Evolutionary conservation across 2,329 filamentous ascomycete species (phyloP).

Genomic region (Niveomyces coronatus): DNA sequence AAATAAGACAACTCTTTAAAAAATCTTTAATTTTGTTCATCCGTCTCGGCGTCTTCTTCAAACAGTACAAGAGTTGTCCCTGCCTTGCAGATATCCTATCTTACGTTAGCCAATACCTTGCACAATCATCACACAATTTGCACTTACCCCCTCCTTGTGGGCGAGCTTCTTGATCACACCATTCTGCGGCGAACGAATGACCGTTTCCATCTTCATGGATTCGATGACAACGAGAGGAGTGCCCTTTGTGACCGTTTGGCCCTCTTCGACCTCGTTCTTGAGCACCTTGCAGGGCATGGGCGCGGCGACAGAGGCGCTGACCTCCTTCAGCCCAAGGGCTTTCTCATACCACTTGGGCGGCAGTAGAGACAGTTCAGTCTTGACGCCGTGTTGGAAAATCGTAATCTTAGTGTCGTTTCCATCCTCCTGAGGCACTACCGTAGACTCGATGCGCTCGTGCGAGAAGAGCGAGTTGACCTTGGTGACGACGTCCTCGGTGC

Average conservation of each 20-base stretch:
- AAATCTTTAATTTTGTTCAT: constrained; percentile 13
- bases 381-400: constrained; percentile 62
- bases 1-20: too few relatives aligned
- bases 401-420: constrained; percentile 54
- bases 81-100: constrained; percentile 66
- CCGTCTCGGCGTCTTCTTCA: constrained; percentile 37
- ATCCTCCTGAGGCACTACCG: constrained; percentile 51
- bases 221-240: constrained; percentile 82
- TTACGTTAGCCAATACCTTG: constrained; percentile 13
- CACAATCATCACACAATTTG: not conserved
- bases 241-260: constrained; percentile 74
- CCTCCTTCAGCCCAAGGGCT: constrained; percentile 73
- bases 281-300: constrained; percentile 98
- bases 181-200: constrained; percentile 66
- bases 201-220: constrained; percentile 86
- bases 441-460: constrained; percentile 67
- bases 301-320: constrained; percentile 70
- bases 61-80: constrained; percentile 67
- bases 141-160: constrained; percentile 61
- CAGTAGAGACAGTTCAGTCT: constrained; percentile 47
- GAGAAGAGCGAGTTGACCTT: constrained; percentile 56
- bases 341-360: constrained; percentile 76
- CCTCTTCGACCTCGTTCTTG: constrained; percentile 76
- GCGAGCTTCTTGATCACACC: constrained; percentile 63
- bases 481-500: constrained; percentile 18